Percentiles rank a stretch among this genome's conserved stretches.
Conservation (phyloP, 805 yeast genomes). For the Blastobotrys chiropterorum region DNA sequence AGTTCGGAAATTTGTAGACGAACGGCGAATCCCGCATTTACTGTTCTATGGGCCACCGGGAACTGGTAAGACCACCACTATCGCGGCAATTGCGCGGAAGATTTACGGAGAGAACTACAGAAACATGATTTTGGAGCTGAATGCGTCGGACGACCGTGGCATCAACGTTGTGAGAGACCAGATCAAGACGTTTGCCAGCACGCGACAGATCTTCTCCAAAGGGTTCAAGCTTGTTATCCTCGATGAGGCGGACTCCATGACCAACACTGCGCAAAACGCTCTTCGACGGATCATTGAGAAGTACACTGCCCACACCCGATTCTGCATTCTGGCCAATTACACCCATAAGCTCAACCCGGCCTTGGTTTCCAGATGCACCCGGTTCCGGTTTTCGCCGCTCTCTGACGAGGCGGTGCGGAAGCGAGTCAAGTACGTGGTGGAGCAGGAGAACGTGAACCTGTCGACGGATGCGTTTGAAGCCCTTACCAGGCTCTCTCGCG, state of each 20-base stretch:
- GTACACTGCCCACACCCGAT: slow-evolving; percentile 90
- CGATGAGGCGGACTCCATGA: slow-evolving; percentile 98
- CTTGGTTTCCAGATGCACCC: slow-evolving; percentile 84
- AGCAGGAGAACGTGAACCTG: slow-evolving; percentile 57
- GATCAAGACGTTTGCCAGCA: slow-evolving; percentile 92
- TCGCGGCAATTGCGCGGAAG: slow-evolving; percentile 80
- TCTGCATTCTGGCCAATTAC: slow-evolving; percentile 92
- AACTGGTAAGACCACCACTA: slow-evolving; percentile 87
- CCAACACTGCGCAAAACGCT: slow-evolving; percentile 93
- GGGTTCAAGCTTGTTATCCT: slow-evolving; percentile 87
- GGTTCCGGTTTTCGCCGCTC: slow-evolving; percentile 88
- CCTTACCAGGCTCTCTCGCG: slow-evolving; percentile 67
- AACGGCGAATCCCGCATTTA: slow-evolving; percentile 82
- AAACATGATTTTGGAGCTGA: slow-evolving; percentile 89
- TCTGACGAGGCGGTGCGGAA: slow-evolving; percentile 58
- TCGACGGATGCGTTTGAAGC: slow-evolving; percentile 56
- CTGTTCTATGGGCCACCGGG: slow-evolving; percentile 96
- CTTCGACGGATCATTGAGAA: slow-evolving; percentile 89
- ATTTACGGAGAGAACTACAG: slow-evolving; percentile 75
- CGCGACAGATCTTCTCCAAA: slow-evolving; percentile 74
- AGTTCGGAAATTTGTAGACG: slow-evolving; percentile 74
- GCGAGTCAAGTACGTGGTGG: slow-evolving; percentile 63
- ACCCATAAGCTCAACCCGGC: slow-evolving; percentile 96
- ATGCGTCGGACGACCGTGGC: slow-evolving; percentile 97
- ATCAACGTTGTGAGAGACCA: slow-evolving; percentile 97